These are phyloP conservation scores for Avena eriantha DNA, from an alignment of 176 grass and related monocot genomes.

Conservation along the genomic window DNA sequence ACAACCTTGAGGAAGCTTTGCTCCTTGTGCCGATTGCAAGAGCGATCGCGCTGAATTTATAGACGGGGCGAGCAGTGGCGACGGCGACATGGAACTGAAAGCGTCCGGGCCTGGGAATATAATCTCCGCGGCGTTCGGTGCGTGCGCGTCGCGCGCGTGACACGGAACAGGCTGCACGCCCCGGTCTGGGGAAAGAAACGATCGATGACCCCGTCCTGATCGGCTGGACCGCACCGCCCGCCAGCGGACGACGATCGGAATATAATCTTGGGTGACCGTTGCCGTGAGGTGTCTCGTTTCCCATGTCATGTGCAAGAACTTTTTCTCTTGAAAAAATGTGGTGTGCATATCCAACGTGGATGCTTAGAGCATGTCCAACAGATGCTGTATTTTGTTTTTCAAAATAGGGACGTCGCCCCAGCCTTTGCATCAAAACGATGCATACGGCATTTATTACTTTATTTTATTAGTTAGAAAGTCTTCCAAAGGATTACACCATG, in stretches of 20 bases:
- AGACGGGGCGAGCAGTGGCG: not conserved
- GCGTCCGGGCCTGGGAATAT: not conserved
- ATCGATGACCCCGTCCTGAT: conserved; percentile 20
- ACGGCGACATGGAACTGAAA: conserved; percentile 26
- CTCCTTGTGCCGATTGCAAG: not conserved
- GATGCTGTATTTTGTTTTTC: too few species aligned
- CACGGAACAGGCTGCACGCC: not conserved
- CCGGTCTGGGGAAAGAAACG: not conserved
- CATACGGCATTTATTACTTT: too few species aligned
- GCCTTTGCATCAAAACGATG: too few species aligned
- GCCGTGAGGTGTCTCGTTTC: not conserved
- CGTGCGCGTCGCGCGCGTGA: not conserved
- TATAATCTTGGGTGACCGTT: conserved; percentile 40
- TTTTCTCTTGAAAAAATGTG: too few species aligned
- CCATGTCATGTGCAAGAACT: not conserved
- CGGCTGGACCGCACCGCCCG: not conserved
- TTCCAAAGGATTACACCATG: too few species aligned
- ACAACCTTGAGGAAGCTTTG: not conserved
- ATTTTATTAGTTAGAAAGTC: too few species aligned
- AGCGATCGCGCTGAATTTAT: conserved; percentile 16
- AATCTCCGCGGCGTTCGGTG: not conserved
- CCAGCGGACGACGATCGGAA: conserved; percentile 29
- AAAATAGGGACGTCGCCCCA: too few species aligned
- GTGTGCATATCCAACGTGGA: too few species aligned
- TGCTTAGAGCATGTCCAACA: too few species aligned